Evolutionary conservation across 805 yeast species (phyloP).

Genomic region (Candida rishiriensis): DNA sequence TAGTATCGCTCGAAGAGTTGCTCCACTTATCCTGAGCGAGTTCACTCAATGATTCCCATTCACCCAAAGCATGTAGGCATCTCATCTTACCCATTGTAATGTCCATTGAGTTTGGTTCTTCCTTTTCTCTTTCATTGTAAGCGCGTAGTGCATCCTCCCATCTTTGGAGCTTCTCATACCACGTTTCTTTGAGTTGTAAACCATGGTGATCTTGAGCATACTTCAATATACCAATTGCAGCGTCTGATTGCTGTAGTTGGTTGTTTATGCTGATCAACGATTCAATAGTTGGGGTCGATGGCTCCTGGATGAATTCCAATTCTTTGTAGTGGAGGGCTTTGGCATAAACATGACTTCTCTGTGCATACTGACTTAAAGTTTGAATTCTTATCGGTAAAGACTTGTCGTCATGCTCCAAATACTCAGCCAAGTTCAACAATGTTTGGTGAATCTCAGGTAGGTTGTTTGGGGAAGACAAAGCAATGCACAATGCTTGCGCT

Average conservation of each 20-base stretch:
- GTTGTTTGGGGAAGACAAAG: constrained; percentile 82
- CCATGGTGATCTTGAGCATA: constrained; percentile 91
- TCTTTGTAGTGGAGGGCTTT: constrained; percentile 96
- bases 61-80: constrained; percentile 96
- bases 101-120: constrained; percentile 69
- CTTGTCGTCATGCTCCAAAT: constrained; percentile 96
- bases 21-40: constrained; percentile 86
- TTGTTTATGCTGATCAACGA: constrained; percentile 88
- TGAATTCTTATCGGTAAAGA: constrained; percentile 89
- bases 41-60: constrained; percentile 90
- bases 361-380: constrained; percentile 88
- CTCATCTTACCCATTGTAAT: constrained; percentile 97
- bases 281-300: constrained; percentile 87
- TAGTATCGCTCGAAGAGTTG: constrained; percentile 62
- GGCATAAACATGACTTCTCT: constrained; percentile 94
- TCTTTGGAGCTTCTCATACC: constrained; percentile 95
- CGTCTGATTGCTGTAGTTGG: constrained; percentile 93
- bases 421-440: constrained; percentile 84
- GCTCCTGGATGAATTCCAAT: constrained; percentile 88
- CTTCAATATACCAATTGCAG: constrained; percentile 93
- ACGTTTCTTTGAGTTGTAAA: constrained; percentile 87
- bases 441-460: constrained; percentile 96
- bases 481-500: constrained; percentile 78
- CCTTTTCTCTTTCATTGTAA: constrained; percentile 70
- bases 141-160: constrained; percentile 98